Evolutionary conservation across 2,329 filamentous ascomycete genomes (phyloP), one percentile per base, ranked within the genome.

Genomic region (Venturiaceae sp.): DNA sequence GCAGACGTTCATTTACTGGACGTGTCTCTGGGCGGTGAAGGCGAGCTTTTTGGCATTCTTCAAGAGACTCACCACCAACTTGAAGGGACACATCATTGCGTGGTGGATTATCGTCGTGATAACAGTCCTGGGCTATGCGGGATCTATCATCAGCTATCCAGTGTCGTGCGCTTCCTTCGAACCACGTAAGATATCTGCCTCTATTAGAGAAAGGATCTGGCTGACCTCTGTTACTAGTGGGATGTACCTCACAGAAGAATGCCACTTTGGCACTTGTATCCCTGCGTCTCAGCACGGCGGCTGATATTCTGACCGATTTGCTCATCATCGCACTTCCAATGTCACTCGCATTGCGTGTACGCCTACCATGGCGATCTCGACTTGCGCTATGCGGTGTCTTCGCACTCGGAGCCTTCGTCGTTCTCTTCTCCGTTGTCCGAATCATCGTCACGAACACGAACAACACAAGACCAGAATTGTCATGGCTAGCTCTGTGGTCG

Each of bases 11-110:
- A 11, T 65, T 7, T 66, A 65, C 52, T 66, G 62, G 62, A 62
- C 55, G 13, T 65, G 63, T 52, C 54, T 66, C 11, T 66, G 65
- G 65, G 46, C 32, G 5, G 61, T 66, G 47, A 66, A 67, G 46
- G 62, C 55, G 3, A 62, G 60, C n/a, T 63, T 64, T 7, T 50
- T 63, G 53, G 61, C 62, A 16, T 62, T 65, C 50, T 67, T 65
- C 55, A 58, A 54, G 23, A 52, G 53, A 50, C 62, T 61, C 9
- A 52, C 53, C 11, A 46, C 47, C 14, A 37, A 58, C 7, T n/a
- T 62, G 26, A 19, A 30, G 16, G 58, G 60, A 34, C 62, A 62
- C 19, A 58, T 61, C 30, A 55, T 41, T 26, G 60, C 59, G 44
- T 66, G 63, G 63, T 66, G 64, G 62, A 53, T 55, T 26, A 61